Percentiles rank a stretch among this genome's conserved stretches.
Conservation (phyloP, 768 basidiomycete genomes). For the Scleroderma bovista region DNA sequence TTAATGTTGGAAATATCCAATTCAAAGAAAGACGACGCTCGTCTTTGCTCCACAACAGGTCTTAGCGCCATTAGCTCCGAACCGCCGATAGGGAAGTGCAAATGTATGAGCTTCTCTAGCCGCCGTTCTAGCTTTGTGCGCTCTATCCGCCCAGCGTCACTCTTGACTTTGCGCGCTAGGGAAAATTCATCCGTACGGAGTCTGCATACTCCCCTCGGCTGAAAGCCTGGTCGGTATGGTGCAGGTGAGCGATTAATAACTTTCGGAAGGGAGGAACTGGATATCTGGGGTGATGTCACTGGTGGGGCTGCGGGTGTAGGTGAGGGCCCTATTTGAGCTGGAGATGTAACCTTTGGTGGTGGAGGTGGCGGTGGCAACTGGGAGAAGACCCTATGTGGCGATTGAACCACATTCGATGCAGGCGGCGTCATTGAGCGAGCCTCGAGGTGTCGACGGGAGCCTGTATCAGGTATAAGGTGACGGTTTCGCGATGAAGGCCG, state of each 20-base stretch:
- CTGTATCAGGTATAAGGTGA: background rate
- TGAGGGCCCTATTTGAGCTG: slow-evolving; percentile 7
- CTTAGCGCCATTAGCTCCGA: slow-evolving; percentile 9
- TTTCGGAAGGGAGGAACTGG: slow-evolving; percentile 19
- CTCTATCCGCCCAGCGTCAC: slow-evolving; percentile 59
- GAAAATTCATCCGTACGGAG: slow-evolving; percentile 78
- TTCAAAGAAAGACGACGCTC: slow-evolving; percentile 72
- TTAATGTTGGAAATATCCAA: slow-evolving; percentile 53
- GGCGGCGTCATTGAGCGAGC: slow-evolving; percentile 2
- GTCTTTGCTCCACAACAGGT: slow-evolving; percentile 26
- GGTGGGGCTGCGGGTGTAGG: slow-evolving; percentile 12
- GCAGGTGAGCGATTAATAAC: slow-evolving; percentile 31
- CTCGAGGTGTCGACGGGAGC: background rate
- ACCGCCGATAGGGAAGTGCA: slow-evolving; percentile 52
- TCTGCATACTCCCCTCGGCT: slow-evolving; percentile 81
- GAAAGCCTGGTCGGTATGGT: slow-evolving; percentile 88
- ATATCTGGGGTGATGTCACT: slow-evolving; percentile 18
- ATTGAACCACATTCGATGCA: slow-evolving; percentile 3
- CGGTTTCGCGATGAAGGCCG: slow-evolving; percentile 1
- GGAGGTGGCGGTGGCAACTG: slow-evolving; percentile 9
- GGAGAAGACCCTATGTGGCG: slow-evolving; percentile 5
- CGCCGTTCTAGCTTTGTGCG: slow-evolving; percentile 80
- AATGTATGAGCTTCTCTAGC: slow-evolving; percentile 77
- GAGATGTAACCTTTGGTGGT: slow-evolving; percentile 6
- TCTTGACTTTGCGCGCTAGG: slow-evolving; percentile 33